A percentile compares a stretch with the other conserved stretches of the same genome.
Conservation (phyloP, 257 asterid genomes). For the Solanum virginianum region DNA sequence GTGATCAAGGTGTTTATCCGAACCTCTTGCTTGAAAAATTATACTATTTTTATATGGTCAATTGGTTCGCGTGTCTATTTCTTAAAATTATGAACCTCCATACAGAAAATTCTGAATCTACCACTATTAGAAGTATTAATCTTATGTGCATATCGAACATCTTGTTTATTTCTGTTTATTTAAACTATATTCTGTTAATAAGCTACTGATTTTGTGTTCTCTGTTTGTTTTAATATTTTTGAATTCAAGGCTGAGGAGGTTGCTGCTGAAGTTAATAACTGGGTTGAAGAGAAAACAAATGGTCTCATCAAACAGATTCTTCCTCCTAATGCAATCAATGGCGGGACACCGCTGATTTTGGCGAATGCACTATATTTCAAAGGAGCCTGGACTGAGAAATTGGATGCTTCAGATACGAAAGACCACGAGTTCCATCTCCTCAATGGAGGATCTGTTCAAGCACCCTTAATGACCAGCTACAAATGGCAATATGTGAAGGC, state of each 20-base stretch:
- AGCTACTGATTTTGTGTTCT: background rate
- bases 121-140: background rate
- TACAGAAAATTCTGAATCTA: too few species aligned
- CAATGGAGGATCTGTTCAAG: background rate
- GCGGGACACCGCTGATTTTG: constrained; percentile 6
- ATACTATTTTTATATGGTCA: too few species aligned
- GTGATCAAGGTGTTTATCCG: too few species aligned
- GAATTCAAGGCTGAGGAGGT: constrained; percentile 4
- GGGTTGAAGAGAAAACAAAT: constrained; percentile 18
- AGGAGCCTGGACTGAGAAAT: constrained; percentile 18
- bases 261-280: constrained; percentile 12
- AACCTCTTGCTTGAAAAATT: too few species aligned
- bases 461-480: background rate
- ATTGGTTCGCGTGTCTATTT: too few species aligned
- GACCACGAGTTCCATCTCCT: background rate
- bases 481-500: background rate
- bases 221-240: background rate
- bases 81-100: too few species aligned
- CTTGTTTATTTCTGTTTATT: background rate
- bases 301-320: constrained; percentile 23
- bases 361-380: constrained; percentile 25
- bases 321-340: constrained; percentile 1
- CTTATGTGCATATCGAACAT: background rate
- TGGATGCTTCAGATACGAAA: constrained; percentile 10
- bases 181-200: background rate